Evolutionary conservation across 2,329 filamentous ascomycete species (phyloP).

Genomic region (Ophiosphaerella korrae): DNA sequence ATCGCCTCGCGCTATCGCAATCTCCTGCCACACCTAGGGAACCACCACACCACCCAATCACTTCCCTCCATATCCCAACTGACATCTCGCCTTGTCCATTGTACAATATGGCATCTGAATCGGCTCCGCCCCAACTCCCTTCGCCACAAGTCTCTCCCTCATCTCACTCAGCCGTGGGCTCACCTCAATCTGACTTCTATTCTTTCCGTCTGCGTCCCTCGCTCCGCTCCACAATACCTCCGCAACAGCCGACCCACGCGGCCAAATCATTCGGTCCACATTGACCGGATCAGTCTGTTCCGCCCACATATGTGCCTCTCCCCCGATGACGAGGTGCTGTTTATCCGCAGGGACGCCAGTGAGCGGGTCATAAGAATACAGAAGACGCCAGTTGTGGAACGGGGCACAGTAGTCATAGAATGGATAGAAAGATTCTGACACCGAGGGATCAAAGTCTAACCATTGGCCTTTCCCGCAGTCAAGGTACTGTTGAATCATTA

Average conservation of each 20-base stretch:
- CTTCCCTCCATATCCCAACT: constrained; percentile 9
- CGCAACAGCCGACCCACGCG: constrained; percentile 72
- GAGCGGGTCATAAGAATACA: constrained; percentile 81
- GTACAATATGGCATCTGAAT: constrained; percentile 77
- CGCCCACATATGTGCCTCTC: constrained; percentile 81
- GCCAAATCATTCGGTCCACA: constrained; percentile 79
- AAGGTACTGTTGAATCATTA: constrained; percentile 63
- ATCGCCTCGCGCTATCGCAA: no score
- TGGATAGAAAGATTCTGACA: constrained; percentile 64
- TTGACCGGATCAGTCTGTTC: constrained; percentile 78
- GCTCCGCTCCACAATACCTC: constrained; percentile 82
- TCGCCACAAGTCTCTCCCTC: constrained; percentile 73
- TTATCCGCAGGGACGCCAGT: constrained; percentile 66
- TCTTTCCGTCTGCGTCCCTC: constrained; percentile 67
- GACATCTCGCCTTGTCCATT: constrained; percentile 57
- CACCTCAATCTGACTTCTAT: constrained; percentile 73
- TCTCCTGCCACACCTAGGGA: no score
- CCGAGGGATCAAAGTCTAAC: constrained; percentile 69
- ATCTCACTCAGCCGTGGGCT: constrained; percentile 73
- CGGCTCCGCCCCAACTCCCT: constrained; percentile 67
- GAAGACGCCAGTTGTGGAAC: constrained; percentile 77
- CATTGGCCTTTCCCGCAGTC: constrained; percentile 83
- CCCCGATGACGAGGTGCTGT: constrained; percentile 74
- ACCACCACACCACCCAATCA: background rate
- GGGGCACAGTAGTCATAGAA: constrained; percentile 84